phyloP scores from a whole-genome alignment of 2,329 filamentous ascomycete genomes.

The Fusarium nelsonii region DNA sequence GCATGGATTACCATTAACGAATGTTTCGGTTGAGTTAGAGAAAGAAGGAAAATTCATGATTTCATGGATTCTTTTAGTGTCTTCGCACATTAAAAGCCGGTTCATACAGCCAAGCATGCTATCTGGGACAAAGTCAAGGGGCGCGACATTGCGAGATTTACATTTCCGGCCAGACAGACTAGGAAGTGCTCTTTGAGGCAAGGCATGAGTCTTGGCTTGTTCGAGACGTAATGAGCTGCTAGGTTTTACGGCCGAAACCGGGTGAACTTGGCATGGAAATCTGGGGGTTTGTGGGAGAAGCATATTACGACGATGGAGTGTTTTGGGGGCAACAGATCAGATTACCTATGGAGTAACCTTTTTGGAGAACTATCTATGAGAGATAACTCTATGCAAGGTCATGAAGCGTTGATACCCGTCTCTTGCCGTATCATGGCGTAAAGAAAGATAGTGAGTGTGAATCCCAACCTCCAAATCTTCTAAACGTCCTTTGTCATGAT shows the following conservation, averaged over 20 bases:
- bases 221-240: not conserved
- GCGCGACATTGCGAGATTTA: slow-evolving; percentile 20
- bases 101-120: slow-evolving; percentile 6
- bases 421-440: slow-evolving; percentile 26
- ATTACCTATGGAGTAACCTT: not conserved
- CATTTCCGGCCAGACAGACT: slow-evolving; percentile 26
- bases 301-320: slow-evolving; percentile 2
- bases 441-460: not conserved
- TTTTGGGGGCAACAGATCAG: slow-evolving; percentile 1
- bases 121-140: slow-evolving; percentile 8
- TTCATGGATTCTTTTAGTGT: slow-evolving; percentile 4
- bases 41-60: not conserved
- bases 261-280: slow-evolving; percentile 14
- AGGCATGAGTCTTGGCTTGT: slow-evolving; percentile 9
- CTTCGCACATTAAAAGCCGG: slow-evolving; percentile 46
- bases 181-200: not conserved
- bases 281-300: slow-evolving; percentile 5
- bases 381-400: not conserved
- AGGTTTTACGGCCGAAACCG: slow-evolving; percentile 9
- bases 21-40: slow-evolving; percentile 6
- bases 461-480: slow-evolving; percentile 23
- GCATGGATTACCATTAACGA: not conserved
- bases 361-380: not conserved
- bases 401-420: slow-evolving; percentile 25
- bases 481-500: slow-evolving; percentile 4